Conservation (phyloP, 768 basidiomycete genomes). For the Phaeotremella skinneri region DNA sequence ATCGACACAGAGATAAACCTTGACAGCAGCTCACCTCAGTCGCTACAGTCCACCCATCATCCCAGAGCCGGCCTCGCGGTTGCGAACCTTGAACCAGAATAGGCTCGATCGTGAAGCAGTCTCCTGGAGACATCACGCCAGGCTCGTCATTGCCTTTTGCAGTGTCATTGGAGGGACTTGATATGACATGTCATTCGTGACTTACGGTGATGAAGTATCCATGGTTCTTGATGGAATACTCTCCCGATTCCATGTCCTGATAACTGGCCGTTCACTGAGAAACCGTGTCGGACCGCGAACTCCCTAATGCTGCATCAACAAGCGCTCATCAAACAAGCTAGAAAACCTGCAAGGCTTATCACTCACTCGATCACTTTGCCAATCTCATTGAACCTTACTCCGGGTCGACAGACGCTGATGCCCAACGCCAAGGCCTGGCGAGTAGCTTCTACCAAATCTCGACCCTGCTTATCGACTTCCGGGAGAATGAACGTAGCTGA, state of each 20-base stretch:
- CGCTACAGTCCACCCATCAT: slow-evolving; percentile 91
- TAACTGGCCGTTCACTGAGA: slow-evolving; percentile 69
- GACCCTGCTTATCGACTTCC: slow-evolving; percentile 68
- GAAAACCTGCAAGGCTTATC: slow-evolving; percentile 54
- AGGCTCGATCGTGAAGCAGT: slow-evolving; percentile 93
- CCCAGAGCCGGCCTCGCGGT: slow-evolving; percentile 71
- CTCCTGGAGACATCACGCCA: slow-evolving; percentile 74
- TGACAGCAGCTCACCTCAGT: slow-evolving; percentile 64
- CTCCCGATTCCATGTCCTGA: slow-evolving; percentile 84
- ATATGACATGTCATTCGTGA: slow-evolving; percentile 4
- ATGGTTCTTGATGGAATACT: slow-evolving; percentile 75
- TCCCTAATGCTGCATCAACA: slow-evolving; percentile 18
- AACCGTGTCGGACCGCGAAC: slow-evolving; percentile 52
- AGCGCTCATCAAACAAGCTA: background rate
- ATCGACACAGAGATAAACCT: background rate
- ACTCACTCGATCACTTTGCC: slow-evolving; percentile 63
- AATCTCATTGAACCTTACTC: slow-evolving; percentile 65
- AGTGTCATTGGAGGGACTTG: background rate
- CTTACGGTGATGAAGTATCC: slow-evolving; percentile 75
- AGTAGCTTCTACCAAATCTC: slow-evolving; percentile 64
- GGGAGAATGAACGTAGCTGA: slow-evolving; percentile 80
- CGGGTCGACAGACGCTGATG: slow-evolving; percentile 73
- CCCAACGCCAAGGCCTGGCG: slow-evolving; percentile 66
- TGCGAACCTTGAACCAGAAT: slow-evolving; percentile 71
- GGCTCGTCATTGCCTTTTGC: slow-evolving; percentile 75